Base-by-base conservation (phyloP, 2,329 filamentous ascomycete genomes). In the Phialophora tarda region DNA sequence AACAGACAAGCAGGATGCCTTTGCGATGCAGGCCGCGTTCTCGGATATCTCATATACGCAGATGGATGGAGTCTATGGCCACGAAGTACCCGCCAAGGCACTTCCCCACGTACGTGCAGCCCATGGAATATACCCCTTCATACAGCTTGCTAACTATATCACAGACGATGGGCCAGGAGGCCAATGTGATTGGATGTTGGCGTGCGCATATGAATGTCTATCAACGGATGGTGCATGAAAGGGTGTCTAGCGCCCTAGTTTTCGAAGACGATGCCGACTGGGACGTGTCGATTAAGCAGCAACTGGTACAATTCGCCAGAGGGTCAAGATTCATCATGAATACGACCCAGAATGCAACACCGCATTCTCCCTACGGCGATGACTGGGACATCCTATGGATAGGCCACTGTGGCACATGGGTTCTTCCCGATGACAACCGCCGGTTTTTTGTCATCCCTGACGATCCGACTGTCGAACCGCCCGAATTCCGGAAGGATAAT, bases 201-300 rank as follows among this genome's bases (percentile, higher is more conserved):
- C 75, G 78, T 44, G 77, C 77, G 11, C 78, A 80, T 62, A 72
- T 80, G 71, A 78, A 80, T 68, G 75, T 76, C 38, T 67, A 78
- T 23, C 70, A 69, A 59, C 72, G 77, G 24, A 75, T 86, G 12
- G 77, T 86, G 12, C 75, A 80, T n/a, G 74, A 80, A 11, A 79
- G 81, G 48, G 69, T 84, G 2, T 75, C 77, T 1, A 82, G 81
- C 1, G 84, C 82, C 0, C 74, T 87, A 1, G 82, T 87, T 30
- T 73, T 87, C 28, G 85, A 87, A 71, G 85, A 87, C 70, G 85
- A 87, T 63, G 79, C 81, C 23, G 85, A 87, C 74, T 87, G 85
- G 85, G 85, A 87, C 63, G 74, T 86, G 12, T 76, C 79, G 0
- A 73, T 87, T 26, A 82, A 82, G 34, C 59, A 74, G 0, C 85